Percentiles rank a stretch among this genome's conserved stretches.
Evolutionary conservation across 768 basidiomycete species (phyloP).

Genomic region (Russula dissimulans): DNA sequence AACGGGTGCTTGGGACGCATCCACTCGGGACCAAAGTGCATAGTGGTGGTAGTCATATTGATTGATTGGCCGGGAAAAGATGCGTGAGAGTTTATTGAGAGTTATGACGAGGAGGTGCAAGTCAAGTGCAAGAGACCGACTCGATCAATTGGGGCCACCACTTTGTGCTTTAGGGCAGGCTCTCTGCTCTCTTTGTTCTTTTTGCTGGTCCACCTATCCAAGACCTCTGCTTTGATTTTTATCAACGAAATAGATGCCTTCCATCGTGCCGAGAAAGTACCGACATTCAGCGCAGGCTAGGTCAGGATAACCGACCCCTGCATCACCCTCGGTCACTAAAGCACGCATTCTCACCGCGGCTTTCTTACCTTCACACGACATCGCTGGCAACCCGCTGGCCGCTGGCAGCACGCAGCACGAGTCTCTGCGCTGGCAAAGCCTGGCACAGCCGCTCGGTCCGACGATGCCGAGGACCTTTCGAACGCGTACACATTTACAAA

Average conservation of each 20-base stretch:
- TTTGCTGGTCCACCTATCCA: no score
- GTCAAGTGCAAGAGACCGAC: constrained; percentile 3
- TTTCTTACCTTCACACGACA: not conserved
- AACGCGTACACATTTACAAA: constrained; percentile 17
- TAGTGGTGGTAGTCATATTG: constrained; percentile 52
- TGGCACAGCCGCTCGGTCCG: constrained; percentile 3
- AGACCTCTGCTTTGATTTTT: not conserved
- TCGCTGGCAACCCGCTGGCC: not conserved
- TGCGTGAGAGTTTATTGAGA: not conserved
- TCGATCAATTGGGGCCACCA: constrained; percentile 2
- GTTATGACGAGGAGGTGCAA: not conserved
- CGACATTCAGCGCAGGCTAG: not conserved
- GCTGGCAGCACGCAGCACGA: not conserved
- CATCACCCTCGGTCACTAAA: not conserved
- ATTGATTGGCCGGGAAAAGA: not conserved
- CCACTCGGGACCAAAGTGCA: constrained; percentile 92
- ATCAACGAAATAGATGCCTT: no score
- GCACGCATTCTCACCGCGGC: not conserved
- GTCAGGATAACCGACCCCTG: not conserved
- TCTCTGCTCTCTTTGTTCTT: not conserved
- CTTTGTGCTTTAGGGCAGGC: constrained; percentile 14
- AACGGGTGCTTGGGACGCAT: constrained; percentile 73
- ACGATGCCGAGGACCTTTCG: constrained; percentile 3
- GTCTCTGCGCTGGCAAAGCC: no score
- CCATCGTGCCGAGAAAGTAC: no score